phyloP scores from a whole-genome alignment of 2,329 filamentous ascomycete species.

The Alternaria solani region DNA sequence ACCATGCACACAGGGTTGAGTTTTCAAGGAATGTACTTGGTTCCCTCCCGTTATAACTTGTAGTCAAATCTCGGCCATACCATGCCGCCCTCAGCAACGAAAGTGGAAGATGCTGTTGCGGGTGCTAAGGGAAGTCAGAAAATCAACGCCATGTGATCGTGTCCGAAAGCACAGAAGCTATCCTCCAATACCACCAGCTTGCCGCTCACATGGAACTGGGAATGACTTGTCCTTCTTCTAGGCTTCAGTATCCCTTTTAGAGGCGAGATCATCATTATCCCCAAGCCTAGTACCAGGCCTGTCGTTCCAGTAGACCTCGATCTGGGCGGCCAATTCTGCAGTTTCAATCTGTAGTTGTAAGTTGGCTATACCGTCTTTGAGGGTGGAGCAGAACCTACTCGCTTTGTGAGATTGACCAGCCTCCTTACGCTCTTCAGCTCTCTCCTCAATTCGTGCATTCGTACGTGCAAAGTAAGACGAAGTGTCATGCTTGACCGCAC shows the following conservation, averaged over 20 bases:
- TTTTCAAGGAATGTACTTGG: not conserved
- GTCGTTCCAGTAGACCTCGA: not conserved
- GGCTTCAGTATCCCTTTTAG: not conserved
- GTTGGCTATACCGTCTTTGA: not conserved
- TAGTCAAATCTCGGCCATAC: not conserved
- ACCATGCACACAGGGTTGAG: not conserved
- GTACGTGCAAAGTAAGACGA: constrained; percentile 14
- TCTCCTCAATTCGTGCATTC: constrained; percentile 8
- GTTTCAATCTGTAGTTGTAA: not conserved
- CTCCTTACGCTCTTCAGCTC: not conserved
- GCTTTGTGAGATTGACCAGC: not conserved
- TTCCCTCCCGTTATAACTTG: not conserved
- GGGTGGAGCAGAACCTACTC: not conserved
- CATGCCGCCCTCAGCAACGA: not conserved
- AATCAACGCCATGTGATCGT: not conserved
- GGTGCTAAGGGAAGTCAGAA: not conserved
- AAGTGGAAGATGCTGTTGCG: not conserved
- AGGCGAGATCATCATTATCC: not conserved
- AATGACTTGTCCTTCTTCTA: not conserved
- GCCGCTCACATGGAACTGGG: not conserved
- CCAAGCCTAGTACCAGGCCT: not conserved
- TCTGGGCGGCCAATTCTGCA: not conserved
- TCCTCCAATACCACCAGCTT: not conserved
- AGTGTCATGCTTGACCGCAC: constrained; percentile 6
- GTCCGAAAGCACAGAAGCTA: not conserved